Evolutionary conservation across 495 filamentous ascomycete species (phyloP).

Genomic region (Opeltia flavorubescens): DNA sequence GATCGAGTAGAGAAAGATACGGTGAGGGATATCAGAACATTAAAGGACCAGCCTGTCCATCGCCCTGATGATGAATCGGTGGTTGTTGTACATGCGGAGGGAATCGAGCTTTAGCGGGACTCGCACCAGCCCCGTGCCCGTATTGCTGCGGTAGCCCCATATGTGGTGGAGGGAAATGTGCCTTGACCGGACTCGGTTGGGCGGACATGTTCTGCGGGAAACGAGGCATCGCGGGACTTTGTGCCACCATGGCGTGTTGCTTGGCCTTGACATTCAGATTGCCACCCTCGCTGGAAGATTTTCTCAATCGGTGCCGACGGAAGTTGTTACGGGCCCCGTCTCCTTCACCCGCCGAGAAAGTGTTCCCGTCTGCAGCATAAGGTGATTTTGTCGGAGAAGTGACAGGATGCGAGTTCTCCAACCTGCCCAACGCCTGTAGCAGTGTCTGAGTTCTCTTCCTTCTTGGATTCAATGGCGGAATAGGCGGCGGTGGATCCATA

Average conservation of each 20-base stretch:
- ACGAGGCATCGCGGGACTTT: conserved; percentile 24
- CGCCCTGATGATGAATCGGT: not conserved
- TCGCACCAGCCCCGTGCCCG: not conserved
- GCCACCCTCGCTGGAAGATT: conserved; percentile 34
- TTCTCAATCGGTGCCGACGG: conserved; percentile 35
- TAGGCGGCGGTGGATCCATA: conserved; percentile 18
- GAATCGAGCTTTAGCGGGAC: not conserved
- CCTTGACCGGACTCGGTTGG: not conserved
- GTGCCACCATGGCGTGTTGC: conserved; percentile 26
- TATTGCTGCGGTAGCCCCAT: too few relatives aligned
- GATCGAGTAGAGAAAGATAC: not conserved
- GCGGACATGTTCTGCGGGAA: conserved; percentile 4
- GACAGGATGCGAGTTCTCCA: conserved; percentile 10
- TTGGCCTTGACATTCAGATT: conserved; percentile 27
- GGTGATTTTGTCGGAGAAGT: not conserved
- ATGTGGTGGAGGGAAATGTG: not conserved
- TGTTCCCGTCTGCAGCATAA: conserved; percentile 29
- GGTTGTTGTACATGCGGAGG: not conserved
- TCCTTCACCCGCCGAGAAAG: conserved; percentile 39
- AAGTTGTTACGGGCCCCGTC: conserved; percentile 19
- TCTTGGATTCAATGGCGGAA: conserved; percentile 19
- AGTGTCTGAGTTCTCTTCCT: conserved; percentile 17
- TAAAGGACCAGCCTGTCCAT: not conserved
- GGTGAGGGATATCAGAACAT: not conserved
- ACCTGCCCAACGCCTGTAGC: conserved; percentile 13